Conservation (phyloP, 768 basidiomycete species). For the Panellus pusillus region DNA sequence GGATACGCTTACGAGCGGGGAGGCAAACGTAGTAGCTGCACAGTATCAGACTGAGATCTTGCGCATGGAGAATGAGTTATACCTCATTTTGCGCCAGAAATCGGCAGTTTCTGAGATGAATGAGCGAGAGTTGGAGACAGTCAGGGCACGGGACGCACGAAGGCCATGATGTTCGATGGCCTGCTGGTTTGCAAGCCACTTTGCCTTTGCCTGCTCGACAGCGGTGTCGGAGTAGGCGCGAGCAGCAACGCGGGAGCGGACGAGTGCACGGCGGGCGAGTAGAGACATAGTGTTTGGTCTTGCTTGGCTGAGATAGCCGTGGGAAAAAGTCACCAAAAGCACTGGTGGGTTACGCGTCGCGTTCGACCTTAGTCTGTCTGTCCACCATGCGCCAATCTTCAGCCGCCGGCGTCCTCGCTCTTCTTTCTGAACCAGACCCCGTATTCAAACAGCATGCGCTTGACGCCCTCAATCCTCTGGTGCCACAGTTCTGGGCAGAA, state of each 20-base stretch:
- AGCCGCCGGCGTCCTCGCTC: conserved; percentile 86
- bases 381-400: conserved; percentile 66
- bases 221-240: conserved; percentile 41
- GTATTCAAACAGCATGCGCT: conserved; percentile 92
- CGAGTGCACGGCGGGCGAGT: conserved; percentile 48
- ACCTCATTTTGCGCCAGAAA: conserved; percentile 90
- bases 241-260: conserved; percentile 40
- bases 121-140: conserved; percentile 1
- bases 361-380: conserved; percentile 40
- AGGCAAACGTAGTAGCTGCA: conserved; percentile 66
- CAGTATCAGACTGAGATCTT: too few relatives aligned
- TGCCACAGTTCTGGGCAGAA: conserved; percentile 97
- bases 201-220: conserved; percentile 32
- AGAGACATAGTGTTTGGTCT: conserved; percentile 48
- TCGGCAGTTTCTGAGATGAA: conserved; percentile 61
- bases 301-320: conserved; percentile 22
- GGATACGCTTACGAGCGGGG: conserved; percentile 63
- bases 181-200: conserved; percentile 52
- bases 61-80: conserved; percentile 33
- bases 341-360: conserved; percentile 23
- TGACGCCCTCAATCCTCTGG: conserved; percentile 74
- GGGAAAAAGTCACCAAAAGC: conserved; percentile 18
- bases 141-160: conserved; percentile 37
- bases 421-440: conserved; percentile 86
- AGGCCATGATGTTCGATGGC: conserved; percentile 66